A percentile compares a stretch with the other conserved stretches of the same genome.
phyloP scores from a whole-genome alignment of 2,329 filamentous ascomycete genomes.

The Fusarium albidum region DNA sequence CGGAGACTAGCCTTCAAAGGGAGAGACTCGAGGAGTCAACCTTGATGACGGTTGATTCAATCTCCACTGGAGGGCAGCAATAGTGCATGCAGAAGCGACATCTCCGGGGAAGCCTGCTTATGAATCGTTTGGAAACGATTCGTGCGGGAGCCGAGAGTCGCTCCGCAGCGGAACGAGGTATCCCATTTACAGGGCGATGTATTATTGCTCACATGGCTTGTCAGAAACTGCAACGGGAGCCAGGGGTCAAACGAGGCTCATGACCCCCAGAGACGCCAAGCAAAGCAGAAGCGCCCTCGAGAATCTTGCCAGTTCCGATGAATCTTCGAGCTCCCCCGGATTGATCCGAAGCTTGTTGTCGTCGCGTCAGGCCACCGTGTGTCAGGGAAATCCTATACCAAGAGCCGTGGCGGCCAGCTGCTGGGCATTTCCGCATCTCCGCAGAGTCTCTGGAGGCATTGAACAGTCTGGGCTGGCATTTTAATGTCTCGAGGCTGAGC shows the following conservation, averaged over 20 bases:
- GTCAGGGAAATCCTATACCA: conserved; percentile 32
- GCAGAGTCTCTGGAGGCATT: conserved; percentile 3
- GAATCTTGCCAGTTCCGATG: conserved; percentile 25
- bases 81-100: conserved; percentile 15
- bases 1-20: not conserved
- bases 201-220: not conserved
- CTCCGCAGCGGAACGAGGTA: conserved; percentile 2
- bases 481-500: not conserved
- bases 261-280: not conserved
- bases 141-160: not conserved
- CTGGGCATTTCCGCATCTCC: conserved; percentile 40
- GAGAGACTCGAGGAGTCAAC: conserved; percentile 5
- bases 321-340: conserved; percentile 31
- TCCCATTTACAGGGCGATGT: not conserved
- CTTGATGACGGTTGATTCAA: conserved; percentile 14
- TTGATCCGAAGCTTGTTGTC: conserved; percentile 31
- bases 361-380: conserved; percentile 38
- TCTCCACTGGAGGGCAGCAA: not conserved
- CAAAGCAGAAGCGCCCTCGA: conserved; percentile 1
- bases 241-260: conserved; percentile 3
- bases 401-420: conserved; percentile 20
- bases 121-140: conserved; percentile 32
- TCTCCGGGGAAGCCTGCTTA: conserved; percentile 23
- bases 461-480: not conserved
- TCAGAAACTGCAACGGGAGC: not conserved